Conservation (phyloP, 2,329 filamentous ascomycete genomes). For the Colletotrichum falcatum region DNA sequence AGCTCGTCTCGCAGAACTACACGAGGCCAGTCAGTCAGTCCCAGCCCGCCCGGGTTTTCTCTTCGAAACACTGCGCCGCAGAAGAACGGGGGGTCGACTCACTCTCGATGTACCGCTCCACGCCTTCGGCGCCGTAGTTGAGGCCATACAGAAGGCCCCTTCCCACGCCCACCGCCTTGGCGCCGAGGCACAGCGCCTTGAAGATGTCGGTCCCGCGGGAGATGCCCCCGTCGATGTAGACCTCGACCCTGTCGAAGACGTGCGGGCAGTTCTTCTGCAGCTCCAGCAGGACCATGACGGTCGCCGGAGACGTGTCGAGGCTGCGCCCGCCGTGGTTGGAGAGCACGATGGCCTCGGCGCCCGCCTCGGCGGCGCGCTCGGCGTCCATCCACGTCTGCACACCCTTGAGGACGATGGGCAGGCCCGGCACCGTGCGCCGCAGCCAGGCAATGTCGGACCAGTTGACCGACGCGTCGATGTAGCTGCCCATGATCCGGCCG, state of each 20-base stretch:
- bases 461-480: slow-evolving; percentile 67
- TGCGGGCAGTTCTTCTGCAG: slow-evolving; percentile 71
- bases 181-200: slow-evolving; percentile 75
- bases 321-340: slow-evolving; percentile 77
- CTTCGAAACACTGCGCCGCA: background rate
- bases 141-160: slow-evolving; percentile 70
- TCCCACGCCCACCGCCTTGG: slow-evolving; percentile 72
- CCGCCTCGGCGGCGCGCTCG: slow-evolving; percentile 66
- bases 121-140: slow-evolving; percentile 70
- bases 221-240: slow-evolving; percentile 74
- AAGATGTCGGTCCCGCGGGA: slow-evolving; percentile 75
- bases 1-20: slow-evolving; percentile 69
- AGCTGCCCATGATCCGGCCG: slow-evolving; percentile 66
- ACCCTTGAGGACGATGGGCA: slow-evolving; percentile 74
- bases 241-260: slow-evolving; percentile 70
- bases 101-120: slow-evolving; percentile 66
- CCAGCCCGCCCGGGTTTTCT: background rate
- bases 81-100: slow-evolving; percentile 46
- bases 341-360: slow-evolving; percentile 75
- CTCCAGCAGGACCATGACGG: slow-evolving; percentile 71
- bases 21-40: background rate
- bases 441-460: slow-evolving; percentile 78
- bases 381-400: slow-evolving; percentile 77
- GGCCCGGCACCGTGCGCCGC: slow-evolving; percentile 64
- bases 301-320: slow-evolving; percentile 63